These are phyloP conservation scores for Luvunga scandens DNA, from an alignment of 345 rosid genomes.

Conservation along the genomic window DNA sequence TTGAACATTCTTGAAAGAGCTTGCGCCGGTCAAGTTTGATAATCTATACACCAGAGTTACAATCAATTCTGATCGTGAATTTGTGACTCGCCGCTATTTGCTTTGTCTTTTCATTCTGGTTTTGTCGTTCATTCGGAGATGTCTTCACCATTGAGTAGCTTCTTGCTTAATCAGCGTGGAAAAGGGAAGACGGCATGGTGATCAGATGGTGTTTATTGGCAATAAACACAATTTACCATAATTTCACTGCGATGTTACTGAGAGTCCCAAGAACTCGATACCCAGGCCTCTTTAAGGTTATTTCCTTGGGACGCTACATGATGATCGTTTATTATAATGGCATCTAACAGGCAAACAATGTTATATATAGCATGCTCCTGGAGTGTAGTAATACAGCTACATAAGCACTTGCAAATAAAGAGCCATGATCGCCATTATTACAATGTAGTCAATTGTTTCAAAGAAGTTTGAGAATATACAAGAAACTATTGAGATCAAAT, in stretches of 20 bases:
- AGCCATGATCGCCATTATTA: neutral
- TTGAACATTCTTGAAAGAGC: neutral
- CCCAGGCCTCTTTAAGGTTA: no score
- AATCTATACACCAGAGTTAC: neutral
- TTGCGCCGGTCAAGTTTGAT: no score
- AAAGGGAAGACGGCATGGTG: no score
- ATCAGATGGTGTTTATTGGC: no score
- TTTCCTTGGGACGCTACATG: no score
- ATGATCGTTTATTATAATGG: no score
- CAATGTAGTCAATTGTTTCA: neutral
- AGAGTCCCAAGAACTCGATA: no score
- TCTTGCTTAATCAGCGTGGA: neutral
- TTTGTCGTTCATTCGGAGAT: neutral
- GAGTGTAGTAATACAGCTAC: no score
- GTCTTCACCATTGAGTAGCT: neutral
- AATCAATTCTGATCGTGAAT: neutral
- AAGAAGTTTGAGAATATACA: neutral
- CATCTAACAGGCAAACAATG: no score
- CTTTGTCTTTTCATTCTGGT: neutral
- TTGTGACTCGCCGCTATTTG: neutral
- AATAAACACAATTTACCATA: no score
- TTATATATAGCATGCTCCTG: no score
- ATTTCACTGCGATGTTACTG: no score
- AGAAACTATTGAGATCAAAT: neutral
- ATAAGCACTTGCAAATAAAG: neutral